A percentile compares a stretch with the other conserved stretches of the same genome.
Conservation (phyloP, 1,284 basidiomycete genomes). For the Leccinum proliferum region DNA sequence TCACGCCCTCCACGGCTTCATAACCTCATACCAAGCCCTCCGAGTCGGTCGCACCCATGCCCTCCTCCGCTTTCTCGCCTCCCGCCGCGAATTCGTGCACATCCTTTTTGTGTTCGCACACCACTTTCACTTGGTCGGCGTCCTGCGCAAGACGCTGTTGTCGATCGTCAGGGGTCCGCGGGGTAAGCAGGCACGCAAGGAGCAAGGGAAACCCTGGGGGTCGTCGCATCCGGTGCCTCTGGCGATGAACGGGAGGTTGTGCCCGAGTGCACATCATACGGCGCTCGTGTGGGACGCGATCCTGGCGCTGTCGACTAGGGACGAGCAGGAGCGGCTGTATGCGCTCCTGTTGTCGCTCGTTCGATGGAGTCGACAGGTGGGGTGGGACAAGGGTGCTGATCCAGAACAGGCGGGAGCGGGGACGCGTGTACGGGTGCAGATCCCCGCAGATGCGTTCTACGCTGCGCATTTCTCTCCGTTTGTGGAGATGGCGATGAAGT, state of each 20-base stretch:
- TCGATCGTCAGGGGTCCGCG: no score
- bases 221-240: background rate
- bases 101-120: no score
- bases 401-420: background rate
- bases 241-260: slow-evolving; percentile 23
- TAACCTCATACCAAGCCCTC: slow-evolving; percentile 2
- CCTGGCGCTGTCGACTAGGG: slow-evolving; percentile 10
- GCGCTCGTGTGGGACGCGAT: slow-evolving; percentile 34
- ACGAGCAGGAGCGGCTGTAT: slow-evolving; percentile 26
- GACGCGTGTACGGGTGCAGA: slow-evolving; percentile 1
- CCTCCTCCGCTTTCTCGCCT: slow-evolving; percentile 17
- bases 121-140: no score
- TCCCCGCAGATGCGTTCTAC: slow-evolving; percentile 16
- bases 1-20: slow-evolving; percentile 13
- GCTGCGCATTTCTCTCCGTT: slow-evolving; percentile 28
- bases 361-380: slow-evolving; percentile 8
- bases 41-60: slow-evolving; percentile 1
- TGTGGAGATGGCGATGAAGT: no score
- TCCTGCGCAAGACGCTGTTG: no score
- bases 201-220: no score
- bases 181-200: no score
- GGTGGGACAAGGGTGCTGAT: background rate
- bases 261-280: slow-evolving; percentile 31
- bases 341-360: slow-evolving; percentile 20
- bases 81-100: no score